Percentiles rank a stretch among this genome's conserved stretches.
Conservation (phyloP, 768 basidiomycete species). For the Lactarius sanguifluus region DNA sequence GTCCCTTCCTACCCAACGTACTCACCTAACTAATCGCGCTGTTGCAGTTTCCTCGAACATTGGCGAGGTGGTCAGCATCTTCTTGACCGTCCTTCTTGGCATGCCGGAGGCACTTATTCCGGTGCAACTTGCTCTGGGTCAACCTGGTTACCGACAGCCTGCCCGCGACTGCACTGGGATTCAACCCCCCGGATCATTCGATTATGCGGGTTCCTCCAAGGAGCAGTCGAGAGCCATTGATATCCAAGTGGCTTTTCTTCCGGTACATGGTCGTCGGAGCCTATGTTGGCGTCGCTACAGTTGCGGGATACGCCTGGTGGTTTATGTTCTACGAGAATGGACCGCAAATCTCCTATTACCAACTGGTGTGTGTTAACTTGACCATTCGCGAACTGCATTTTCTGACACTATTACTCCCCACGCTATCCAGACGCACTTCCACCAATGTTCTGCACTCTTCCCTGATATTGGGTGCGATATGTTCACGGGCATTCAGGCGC, state of each 20-base stretch:
- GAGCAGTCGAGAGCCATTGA: constrained; percentile 85
- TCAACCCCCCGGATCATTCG: constrained; percentile 94
- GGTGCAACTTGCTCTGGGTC: constrained; percentile 97
- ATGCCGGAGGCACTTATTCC: constrained; percentile 99
- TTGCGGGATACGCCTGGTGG: constrained; percentile 99
- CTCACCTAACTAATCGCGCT: constrained; percentile 19
- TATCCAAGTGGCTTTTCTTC: constrained; percentile 94
- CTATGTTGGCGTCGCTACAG: constrained; percentile 94
- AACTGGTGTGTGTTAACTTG: constrained; percentile 63
- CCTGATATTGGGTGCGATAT: constrained; percentile 93
- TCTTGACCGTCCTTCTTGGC: constrained; percentile 93
- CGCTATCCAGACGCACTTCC: constrained; percentile 84
- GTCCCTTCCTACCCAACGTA: constrained; percentile 12
- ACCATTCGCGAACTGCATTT: constrained; percentile 6
- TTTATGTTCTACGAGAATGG: constrained; percentile 89
- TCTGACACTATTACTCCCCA: constrained; percentile 1
- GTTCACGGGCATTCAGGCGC: constrained; percentile 87
- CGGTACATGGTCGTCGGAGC: constrained; percentile 90
- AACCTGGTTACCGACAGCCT: constrained; percentile 97
- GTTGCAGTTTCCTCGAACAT: constrained; percentile 87
- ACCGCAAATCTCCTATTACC: constrained; percentile 90
- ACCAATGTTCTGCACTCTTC: constrained; percentile 81
- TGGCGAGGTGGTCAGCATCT: constrained; percentile 96
- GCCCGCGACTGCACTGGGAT: constrained; percentile 95
- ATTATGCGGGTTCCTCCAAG: constrained; percentile 97